A percentile compares a stretch with the other conserved stretches of the same genome.
These are phyloP conservation scores for Curvularia verruculosa DNA, from an alignment of 2,329 filamentous ascomycete species.

Conservation along the genomic window DNA sequence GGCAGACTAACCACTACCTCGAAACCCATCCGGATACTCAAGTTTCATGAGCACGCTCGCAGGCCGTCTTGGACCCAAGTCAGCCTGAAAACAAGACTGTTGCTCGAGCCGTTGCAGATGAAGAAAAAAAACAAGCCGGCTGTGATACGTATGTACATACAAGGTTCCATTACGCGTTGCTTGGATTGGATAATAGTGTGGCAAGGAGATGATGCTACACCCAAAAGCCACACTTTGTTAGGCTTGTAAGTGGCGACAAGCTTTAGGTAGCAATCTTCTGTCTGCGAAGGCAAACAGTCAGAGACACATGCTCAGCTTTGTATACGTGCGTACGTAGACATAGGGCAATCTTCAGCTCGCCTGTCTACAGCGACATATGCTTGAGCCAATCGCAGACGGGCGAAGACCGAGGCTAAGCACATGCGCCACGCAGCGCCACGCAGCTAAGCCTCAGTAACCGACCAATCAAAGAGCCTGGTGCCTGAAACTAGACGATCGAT, in stretches of 20 bases:
- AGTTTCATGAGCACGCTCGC: not conserved
- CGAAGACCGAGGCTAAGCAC: not conserved
- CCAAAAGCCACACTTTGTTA: not conserved
- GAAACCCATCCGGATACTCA: not conserved
- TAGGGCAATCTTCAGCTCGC: not conserved
- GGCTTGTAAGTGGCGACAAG: not conserved
- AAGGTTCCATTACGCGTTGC: not conserved
- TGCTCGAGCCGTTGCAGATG: not conserved
- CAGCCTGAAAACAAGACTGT: not conserved
- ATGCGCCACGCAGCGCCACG: constrained; percentile 4
- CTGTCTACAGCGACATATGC: too few species aligned
- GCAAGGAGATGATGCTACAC: not conserved
- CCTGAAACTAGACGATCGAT: constrained; percentile 1
- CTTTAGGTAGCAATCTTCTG: not conserved
- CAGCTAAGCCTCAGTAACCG: not conserved
- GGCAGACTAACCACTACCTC: constrained; percentile 3
- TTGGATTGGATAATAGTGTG: not conserved
- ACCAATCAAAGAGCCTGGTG: not conserved
- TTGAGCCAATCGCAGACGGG: not conserved
- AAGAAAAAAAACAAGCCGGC: not conserved
- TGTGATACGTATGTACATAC: not conserved
- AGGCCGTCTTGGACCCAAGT: not conserved
- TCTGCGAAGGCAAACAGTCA: not conserved
- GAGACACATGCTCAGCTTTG: not conserved
- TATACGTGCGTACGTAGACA: not conserved